Base-by-base conservation (phyloP, 495 filamentous ascomycete genomes). In the Penicillium silybi region DNA sequence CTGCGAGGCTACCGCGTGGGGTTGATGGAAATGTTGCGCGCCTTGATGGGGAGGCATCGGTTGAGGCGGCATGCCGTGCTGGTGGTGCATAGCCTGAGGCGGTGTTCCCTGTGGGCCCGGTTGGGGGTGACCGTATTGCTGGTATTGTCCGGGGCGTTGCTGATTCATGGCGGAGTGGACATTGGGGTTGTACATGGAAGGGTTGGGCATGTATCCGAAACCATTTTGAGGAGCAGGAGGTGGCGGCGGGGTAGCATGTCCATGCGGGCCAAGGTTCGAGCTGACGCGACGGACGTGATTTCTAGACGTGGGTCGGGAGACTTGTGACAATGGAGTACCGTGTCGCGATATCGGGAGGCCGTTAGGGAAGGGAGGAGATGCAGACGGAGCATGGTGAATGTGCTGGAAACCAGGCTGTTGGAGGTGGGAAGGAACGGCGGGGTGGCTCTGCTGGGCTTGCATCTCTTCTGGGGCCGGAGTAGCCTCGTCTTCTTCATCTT, bases 321-420 rank as follows among this genome's bases (percentile, higher is more conserved):
- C 73, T 59, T 87, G 84, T 11, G 87, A 88, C 58, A 92, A 86
- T 15, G 90, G 89, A 4, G 91, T 92, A 48, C 87, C 85, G 45
- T 87, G 85, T 49, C 89, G 80, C 37, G 83, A 81, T 58, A 86
- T 89, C 7, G 80, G 79, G 45, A 87, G 78, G 40, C 87, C 88
- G 65, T 93, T 95, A 22, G 77, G 79, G 55, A 97, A 88, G 1
- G 95, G 95, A 47, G 95, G 93, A 13, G 95, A 96, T 4, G 85
- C 85, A 41, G 91, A 95, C 17, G 91, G 88, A 18, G 89, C 90
- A 58, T 93, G 85, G 65, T 90, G 80, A 53, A 97, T 84, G 59
- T 92, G 86, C 56, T 85, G 80, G 60, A 88, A 91, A 26, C 78
- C 75, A 26, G 86, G 75, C 63, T 90, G 85, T 53, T 90, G 89